Evolutionary conservation across 2,329 filamentous ascomycete species (phyloP).

Genomic region (Aspergillus versicolor): DNA sequence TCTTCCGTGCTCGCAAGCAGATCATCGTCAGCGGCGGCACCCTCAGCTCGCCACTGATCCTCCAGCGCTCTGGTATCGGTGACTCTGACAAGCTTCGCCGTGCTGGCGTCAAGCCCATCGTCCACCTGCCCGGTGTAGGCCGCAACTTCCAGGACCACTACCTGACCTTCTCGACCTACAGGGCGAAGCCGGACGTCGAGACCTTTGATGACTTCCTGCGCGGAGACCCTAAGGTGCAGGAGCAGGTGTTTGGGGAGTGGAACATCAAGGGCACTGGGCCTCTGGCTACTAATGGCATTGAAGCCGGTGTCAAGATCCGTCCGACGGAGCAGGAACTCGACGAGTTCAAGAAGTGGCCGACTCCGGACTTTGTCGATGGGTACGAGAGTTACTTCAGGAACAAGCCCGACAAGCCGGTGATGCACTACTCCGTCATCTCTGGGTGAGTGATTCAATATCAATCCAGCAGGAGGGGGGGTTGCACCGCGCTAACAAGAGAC

Average conservation of each 20-base stretch:
- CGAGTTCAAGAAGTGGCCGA: slow-evolving; percentile 71
- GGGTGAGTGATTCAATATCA: slow-evolving; percentile 35
- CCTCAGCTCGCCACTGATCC: slow-evolving; percentile 70
- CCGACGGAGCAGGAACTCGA: slow-evolving; percentile 67
- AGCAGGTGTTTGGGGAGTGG: slow-evolving; percentile 74
- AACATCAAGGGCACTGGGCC: slow-evolving; percentile 76
- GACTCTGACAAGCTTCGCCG: slow-evolving; percentile 69
- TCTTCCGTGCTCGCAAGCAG: slow-evolving; percentile 69
- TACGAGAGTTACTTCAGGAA: slow-evolving; percentile 83
- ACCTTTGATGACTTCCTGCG: slow-evolving; percentile 79
- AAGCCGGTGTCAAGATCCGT: slow-evolving; percentile 75
- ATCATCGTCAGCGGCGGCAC: slow-evolving; percentile 73
- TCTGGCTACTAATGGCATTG: slow-evolving; percentile 74
- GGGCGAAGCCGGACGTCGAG: slow-evolving; percentile 72
- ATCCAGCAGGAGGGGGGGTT: not conserved
- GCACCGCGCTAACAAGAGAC: slow-evolving; percentile 9
- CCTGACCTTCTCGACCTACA: slow-evolving; percentile 67
- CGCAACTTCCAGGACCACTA: slow-evolving; percentile 78
- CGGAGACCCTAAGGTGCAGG: slow-evolving; percentile 70
- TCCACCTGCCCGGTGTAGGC: slow-evolving; percentile 71
- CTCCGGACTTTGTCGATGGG: slow-evolving; percentile 65
- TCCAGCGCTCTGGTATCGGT: slow-evolving; percentile 73
- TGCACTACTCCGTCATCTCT: slow-evolving; percentile 78
- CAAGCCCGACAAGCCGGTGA: slow-evolving; percentile 82
- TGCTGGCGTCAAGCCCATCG: slow-evolving; percentile 66